phyloP scores from a whole-genome alignment of 352 stramenopile species.

The Pythium sp. region DNA sequence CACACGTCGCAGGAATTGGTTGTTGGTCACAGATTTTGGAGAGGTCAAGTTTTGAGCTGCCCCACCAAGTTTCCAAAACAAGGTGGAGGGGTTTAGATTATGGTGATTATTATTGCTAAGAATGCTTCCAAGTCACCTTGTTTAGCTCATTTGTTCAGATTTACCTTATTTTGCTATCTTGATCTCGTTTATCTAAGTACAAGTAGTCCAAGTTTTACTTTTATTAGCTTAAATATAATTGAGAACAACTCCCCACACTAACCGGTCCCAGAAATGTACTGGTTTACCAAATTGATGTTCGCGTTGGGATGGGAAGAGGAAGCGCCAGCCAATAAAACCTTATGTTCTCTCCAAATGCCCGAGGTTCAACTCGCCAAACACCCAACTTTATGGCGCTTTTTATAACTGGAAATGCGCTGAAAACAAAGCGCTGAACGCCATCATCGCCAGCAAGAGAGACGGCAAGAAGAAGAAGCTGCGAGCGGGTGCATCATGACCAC shows the following conservation, averaged over 20 bases:
- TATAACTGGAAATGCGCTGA: not conserved
- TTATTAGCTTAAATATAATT: not conserved
- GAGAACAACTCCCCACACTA: no score
- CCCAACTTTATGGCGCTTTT: not conserved
- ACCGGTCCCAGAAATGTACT: not conserved
- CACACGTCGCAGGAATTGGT: not conserved
- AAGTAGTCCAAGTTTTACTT: not conserved
- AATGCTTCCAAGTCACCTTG: no score
- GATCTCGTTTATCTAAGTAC: not conserved
- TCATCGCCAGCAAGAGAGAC: not conserved
- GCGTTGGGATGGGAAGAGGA: not conserved
- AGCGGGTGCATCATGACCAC: not conserved
- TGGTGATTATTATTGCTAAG: not conserved
- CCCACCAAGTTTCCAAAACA: not conserved
- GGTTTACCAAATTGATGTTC: not conserved
- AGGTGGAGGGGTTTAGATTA: not conserved
- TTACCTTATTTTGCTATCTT: not conserved
- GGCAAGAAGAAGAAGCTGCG: not conserved
- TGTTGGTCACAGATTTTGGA: not conserved
- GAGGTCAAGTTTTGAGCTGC: not conserved
- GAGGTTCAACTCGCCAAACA: not conserved
- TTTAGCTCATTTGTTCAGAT: not conserved
- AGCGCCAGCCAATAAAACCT: not conserved
- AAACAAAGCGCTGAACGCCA: not conserved
- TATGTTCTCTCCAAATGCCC: not conserved